A percentile compares a stretch with the other conserved stretches of the same genome.
phyloP scores from a whole-genome alignment of 768 basidiomycete genomes.

The Phaeotremella skinneri region DNA sequence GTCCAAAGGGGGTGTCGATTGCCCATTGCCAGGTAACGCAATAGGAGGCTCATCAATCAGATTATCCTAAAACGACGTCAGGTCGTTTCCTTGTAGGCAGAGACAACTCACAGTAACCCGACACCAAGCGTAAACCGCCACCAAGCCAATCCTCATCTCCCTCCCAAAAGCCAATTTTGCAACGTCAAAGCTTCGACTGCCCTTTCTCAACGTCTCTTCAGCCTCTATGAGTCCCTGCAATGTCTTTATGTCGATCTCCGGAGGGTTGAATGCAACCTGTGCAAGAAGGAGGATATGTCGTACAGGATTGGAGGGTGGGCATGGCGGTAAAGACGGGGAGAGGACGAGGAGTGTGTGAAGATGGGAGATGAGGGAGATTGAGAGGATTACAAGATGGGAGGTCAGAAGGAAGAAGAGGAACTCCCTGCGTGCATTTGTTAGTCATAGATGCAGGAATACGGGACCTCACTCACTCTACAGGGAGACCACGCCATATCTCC shows the following conservation, averaged over 20 bases:
- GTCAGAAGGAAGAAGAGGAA: slow-evolving; percentile 47
- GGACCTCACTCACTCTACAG: slow-evolving; percentile 42
- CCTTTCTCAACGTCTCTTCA: slow-evolving; percentile 39
- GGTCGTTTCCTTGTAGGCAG: neutral
- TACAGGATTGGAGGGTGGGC: slow-evolving; percentile 39
- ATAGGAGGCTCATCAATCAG: slow-evolving; percentile 38
- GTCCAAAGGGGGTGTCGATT: neutral
- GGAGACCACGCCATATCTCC: slow-evolving; percentile 40
- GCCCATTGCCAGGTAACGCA: neutral
- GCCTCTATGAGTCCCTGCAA: slow-evolving; percentile 27
- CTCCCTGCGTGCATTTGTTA: slow-evolving; percentile 33
- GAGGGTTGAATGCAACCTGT: slow-evolving; percentile 36
- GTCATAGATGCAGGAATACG: neutral
- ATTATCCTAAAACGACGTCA: slow-evolving; percentile 34
- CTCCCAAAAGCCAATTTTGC: slow-evolving; percentile 48
- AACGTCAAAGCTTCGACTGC: slow-evolving; percentile 50
- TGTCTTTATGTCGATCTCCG: slow-evolving; percentile 24
- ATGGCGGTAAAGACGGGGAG: slow-evolving; percentile 58
- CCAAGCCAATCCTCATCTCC: slow-evolving; percentile 46
- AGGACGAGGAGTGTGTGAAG: slow-evolving; percentile 64
- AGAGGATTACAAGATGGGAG: slow-evolving; percentile 41
- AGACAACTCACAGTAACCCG: slow-evolving; percentile 42
- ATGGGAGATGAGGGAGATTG: slow-evolving; percentile 42
- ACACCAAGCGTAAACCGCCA: slow-evolving; percentile 50
- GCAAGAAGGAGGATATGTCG: slow-evolving; percentile 39